These are phyloP conservation scores for Pichia sp. DNA, from an alignment of 1,139 yeast species.

Conservation along the genomic window DNA sequence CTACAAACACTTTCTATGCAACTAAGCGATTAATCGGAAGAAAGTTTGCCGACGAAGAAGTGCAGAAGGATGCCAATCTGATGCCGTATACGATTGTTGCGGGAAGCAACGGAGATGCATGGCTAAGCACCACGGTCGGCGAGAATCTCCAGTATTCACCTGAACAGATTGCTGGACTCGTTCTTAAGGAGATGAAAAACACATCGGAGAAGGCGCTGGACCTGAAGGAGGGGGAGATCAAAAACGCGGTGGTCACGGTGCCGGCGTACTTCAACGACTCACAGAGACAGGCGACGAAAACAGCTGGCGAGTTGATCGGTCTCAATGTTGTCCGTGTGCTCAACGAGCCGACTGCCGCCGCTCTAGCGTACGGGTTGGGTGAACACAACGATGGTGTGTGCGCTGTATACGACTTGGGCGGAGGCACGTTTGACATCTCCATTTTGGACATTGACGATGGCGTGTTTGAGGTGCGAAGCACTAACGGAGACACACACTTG, in stretches of 20 bases:
- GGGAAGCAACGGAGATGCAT: conserved; percentile 59
- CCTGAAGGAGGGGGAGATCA: conserved; percentile 32
- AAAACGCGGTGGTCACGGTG: conserved; percentile 70
- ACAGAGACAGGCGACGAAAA: conserved; percentile 73
- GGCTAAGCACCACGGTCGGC: conserved; percentile 40
- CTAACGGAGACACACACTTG: conserved; percentile 80
- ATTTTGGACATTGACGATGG: conserved; percentile 76
- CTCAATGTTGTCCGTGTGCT: conserved; percentile 64
- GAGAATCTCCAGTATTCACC: conserved; percentile 41
- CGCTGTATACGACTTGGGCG: conserved; percentile 80
- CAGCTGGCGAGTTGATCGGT: conserved; percentile 65
- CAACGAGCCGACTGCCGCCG: conserved; percentile 81
- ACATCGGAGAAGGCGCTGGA: conserved; percentile 47
- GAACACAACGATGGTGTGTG: conserved; percentile 59
- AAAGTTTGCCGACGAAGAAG: conserved; percentile 57
- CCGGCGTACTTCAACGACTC: conserved; percentile 80
- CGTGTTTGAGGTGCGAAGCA: conserved; percentile 74
- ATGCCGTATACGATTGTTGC: conserved; percentile 54
- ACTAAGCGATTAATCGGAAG: conserved; percentile 73
- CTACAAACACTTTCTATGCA: conserved; percentile 67
- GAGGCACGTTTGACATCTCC: conserved; percentile 81
- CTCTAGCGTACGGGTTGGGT: conserved; percentile 67
- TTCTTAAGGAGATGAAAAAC: conserved; percentile 51
- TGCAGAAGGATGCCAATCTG: conserved; percentile 52
- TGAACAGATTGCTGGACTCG: conserved; percentile 51